These are phyloP conservation scores for Bidens hawaiensis DNA, from an alignment of 140 eudicot species.

Conservation along the genomic window DNA sequence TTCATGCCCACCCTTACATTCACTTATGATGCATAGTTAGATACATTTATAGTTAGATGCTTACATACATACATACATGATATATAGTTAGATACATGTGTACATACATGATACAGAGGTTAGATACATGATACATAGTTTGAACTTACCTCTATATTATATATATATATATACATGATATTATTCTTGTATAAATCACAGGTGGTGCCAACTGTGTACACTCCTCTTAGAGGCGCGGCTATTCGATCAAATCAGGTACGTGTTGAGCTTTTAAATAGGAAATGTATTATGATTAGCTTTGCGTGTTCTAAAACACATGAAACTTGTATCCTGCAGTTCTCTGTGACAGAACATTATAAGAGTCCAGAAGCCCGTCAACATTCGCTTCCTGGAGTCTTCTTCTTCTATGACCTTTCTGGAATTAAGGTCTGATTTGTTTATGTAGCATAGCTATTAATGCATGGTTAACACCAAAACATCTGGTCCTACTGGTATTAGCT, in stretches of 20 bases:
- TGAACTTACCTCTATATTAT: no score
- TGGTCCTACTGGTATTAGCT: neutral
- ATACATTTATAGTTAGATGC: no score
- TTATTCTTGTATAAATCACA: conserved; percentile 18
- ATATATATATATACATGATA: neutral
- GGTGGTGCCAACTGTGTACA: conserved; percentile 91
- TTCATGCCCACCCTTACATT: no score
- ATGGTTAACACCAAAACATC: conserved; percentile 5
- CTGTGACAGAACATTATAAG: conserved; percentile 86
- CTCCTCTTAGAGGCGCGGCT: conserved; percentile 52
- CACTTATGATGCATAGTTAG: no score
- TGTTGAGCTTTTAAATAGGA: neutral
- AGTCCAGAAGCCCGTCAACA: conserved; percentile 45
- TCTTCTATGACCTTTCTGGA: conserved; percentile 83
- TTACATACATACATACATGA: neutral
- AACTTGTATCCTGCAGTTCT: conserved; percentile 48
- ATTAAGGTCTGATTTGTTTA: conserved; percentile 52
- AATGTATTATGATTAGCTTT: conserved; percentile 2
- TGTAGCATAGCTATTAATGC: neutral
- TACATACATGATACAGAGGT: neutral
- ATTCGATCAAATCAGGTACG: conserved; percentile 88
- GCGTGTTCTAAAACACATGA: neutral
- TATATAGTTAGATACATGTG: neutral
- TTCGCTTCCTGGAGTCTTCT: conserved; percentile 76
- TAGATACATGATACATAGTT: neutral